A percentile compares a stretch with the other conserved stretches of the same genome.
Evolutionary conservation across 495 filamentous ascomycete species (phyloP).

Genomic region (Penicillium manginii): DNA sequence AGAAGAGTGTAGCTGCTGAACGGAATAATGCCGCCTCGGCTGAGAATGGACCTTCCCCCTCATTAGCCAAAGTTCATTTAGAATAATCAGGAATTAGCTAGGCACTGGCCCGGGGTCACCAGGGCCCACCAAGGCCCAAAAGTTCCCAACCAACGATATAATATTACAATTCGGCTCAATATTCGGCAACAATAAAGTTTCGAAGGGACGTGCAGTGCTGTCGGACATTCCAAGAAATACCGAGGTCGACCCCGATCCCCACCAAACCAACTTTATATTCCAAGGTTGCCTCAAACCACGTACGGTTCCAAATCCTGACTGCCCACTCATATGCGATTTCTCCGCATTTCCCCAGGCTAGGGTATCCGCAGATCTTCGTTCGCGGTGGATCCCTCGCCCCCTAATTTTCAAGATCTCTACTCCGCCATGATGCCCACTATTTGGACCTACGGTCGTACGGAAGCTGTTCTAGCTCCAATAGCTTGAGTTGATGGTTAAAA

Average conservation of each 20-base stretch:
- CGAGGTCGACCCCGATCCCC: slow-evolving; percentile 1
- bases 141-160: background rate
- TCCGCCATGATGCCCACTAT: background rate
- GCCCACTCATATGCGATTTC: background rate
- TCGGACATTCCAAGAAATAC: background rate
- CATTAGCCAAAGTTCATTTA: too few species aligned
- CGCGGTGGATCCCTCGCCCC: background rate
- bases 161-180: slow-evolving; percentile 1
- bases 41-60: too few species aligned
- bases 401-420: background rate
- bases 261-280: background rate
- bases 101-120: too few species aligned
- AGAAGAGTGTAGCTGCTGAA: background rate
- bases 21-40: background rate
- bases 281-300: background rate
- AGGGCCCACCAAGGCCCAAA: background rate
- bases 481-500: background rate
- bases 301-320: background rate
- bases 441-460: background rate
- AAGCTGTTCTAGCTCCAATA: slow-evolving; percentile 1
- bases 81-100: too few species aligned
- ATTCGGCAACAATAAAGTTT: slow-evolving; percentile 1
- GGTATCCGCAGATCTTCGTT: background rate
- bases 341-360: slow-evolving; percentile 1
- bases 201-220: background rate